Evolutionary conservation across 768 basidiomycete genomes (phyloP).

Genomic region (Candolleomyces aberdarensis): DNA sequence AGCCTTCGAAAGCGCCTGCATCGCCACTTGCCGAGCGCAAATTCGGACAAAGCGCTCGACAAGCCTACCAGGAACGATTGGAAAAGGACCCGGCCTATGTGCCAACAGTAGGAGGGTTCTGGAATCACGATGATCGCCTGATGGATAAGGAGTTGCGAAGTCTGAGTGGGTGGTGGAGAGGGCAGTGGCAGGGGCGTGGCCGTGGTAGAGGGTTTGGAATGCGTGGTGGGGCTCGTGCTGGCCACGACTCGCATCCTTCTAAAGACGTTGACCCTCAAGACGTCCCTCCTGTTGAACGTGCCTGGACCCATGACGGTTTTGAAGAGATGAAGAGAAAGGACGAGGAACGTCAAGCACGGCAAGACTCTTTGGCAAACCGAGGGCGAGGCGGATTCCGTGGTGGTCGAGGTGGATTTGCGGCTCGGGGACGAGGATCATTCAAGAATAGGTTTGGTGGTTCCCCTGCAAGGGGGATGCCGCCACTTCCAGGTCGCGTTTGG

Average conservation of each 20-base stretch:
- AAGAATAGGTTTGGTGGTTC: neutral
- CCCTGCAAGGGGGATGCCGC: conserved; percentile 23
- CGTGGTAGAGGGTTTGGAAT: conserved; percentile 40
- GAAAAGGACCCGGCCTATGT: conserved; percentile 86
- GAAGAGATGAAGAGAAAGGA: conserved; percentile 83
- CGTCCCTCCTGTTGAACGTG: conserved; percentile 59
- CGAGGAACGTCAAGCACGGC: conserved; percentile 45
- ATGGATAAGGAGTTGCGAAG: conserved; percentile 79
- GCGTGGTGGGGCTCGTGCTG: conserved; percentile 61
- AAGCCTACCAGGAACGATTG: conserved; percentile 81
- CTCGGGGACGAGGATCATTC: neutral
- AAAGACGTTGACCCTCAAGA: conserved; percentile 22
- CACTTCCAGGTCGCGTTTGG: conserved; percentile 51
- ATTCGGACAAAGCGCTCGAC: conserved; percentile 65
- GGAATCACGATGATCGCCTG: conserved; percentile 91
- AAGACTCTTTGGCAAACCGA: conserved; percentile 14
- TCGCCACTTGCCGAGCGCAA: conserved; percentile 28
- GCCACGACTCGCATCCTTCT: conserved; percentile 23
- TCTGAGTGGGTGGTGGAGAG: conserved; percentile 87
- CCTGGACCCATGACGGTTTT: conserved; percentile 86
- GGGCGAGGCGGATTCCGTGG: conserved; percentile 36
- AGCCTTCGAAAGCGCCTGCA: conserved; percentile 2
- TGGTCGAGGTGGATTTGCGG: conserved; percentile 45
- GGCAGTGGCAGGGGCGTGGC: conserved; percentile 68
- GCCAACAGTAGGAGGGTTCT: conserved; percentile 89